Evolutionary conservation across 345 rosid species (phyloP).

Genomic region (Acer campestre): DNA sequence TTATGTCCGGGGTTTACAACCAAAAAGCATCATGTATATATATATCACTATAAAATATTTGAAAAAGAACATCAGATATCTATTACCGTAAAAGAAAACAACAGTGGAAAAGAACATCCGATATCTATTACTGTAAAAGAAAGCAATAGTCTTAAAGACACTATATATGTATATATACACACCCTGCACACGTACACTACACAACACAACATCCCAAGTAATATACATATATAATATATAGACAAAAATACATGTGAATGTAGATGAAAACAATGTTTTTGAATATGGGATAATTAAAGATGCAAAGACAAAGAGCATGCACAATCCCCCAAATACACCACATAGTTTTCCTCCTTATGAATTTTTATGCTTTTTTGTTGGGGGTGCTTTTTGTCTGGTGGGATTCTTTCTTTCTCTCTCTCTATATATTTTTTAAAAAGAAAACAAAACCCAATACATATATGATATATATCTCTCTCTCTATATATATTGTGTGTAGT

Average conservation of each 20-base stretch:
- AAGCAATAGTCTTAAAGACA: too few species aligned
- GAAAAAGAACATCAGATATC: too few species aligned
- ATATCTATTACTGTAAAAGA: not conserved
- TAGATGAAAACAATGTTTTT: not conserved
- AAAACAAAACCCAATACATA: not conserved
- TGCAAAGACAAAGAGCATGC: not conserved
- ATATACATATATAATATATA: not conserved
- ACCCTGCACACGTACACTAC: not conserved
- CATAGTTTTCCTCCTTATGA: not conserved
- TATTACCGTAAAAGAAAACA: too few species aligned
- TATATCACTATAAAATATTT: too few species aligned
- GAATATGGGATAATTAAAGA: not conserved
- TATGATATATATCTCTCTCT: not conserved
- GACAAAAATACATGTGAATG: slow-evolving; percentile 6
- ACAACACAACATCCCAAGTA: not conserved
- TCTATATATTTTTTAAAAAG: not conserved
- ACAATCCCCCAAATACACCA: slow-evolving; percentile 16
- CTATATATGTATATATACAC: not conserved
- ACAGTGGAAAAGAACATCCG: not conserved
- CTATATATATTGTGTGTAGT: not conserved
- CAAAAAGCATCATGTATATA: too few species aligned
- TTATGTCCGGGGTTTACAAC: too few species aligned
- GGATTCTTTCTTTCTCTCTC: not conserved
- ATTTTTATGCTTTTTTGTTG: slow-evolving; percentile 1
- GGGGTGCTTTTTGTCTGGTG: slow-evolving; percentile 20